Evolutionary conservation across 805 yeast species (phyloP), one percentile per base, ranked within the genome.

Genomic region (Zygosaccharomyces lentus): DNA sequence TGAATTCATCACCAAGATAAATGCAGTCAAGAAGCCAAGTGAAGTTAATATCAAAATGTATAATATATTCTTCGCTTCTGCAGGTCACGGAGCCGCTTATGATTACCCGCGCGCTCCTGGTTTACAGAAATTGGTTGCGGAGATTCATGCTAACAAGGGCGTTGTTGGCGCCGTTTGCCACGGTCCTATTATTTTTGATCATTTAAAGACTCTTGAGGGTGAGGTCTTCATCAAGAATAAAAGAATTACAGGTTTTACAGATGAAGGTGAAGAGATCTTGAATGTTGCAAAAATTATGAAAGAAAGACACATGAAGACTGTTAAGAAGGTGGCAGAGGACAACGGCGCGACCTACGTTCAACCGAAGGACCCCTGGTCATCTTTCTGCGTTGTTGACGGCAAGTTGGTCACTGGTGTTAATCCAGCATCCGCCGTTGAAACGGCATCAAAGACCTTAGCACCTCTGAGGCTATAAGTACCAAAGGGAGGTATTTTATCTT

Each of bases 91-190:
- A 25, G 68, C 82, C 24, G 52, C 74, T 34, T 77, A 72, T 52
- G 87, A 81, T 60, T 80, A 70, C 63, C 82, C 82, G 37, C 66
- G 59, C 2, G 82, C 83, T 12, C 62, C 58, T 5, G 70, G 58
- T 13, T 63, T 81, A 43, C 78, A 74, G 45, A 50, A 58, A 19
- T 47, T 77, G 35, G 82, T 80, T 16, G 62, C 67, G 24, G 64
- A 67, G 17, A 72, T 80, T 41, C 78, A 74, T 58, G 66, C 64
- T 26, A 62, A 72, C 16, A 77, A 76, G 32, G 85, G 84, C 40
- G 73, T 79, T 32, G 73, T 81, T 19, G 63, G 80, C 35, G 84
- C 86, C 12, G 86, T 81, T 7, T 81, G 87, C 62, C 86, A 81
- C 53, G 87, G 84, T 6, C 83, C 84, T n/a, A 71, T 73, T 17